A percentile compares a stretch with the other conserved stretches of the same genome.
These are phyloP conservation scores for Sarcocystis neurona DNA, from an alignment of 169 alveolate genomes.

Conservation along the genomic window DNA sequence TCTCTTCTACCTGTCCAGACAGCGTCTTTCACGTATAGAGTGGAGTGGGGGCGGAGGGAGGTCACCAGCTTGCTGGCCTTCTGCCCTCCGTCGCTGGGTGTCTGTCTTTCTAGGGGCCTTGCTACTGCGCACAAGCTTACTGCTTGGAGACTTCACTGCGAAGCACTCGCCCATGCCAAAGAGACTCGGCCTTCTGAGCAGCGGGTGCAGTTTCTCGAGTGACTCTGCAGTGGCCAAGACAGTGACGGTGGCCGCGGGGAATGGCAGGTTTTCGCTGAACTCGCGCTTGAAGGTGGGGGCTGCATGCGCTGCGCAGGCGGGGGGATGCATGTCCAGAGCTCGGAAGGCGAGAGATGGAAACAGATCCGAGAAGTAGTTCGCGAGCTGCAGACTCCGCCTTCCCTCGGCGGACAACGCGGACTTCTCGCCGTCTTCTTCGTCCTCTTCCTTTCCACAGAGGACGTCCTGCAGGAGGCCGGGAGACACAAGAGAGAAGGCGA, in stretches of 20 bases:
- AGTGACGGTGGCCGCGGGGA: background rate
- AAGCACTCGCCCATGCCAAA: slow-evolving; percentile 6
- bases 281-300: too few relatives aligned
- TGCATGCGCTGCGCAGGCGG: background rate
- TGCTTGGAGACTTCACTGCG: background rate
- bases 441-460: background rate
- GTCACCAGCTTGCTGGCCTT: too few relatives aligned
- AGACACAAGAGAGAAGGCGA: too few relatives aligned
- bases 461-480: slow-evolving; percentile 27
- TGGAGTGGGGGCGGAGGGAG: too few relatives aligned
- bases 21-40: too few relatives aligned
- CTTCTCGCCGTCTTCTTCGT: background rate
- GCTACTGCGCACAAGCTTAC: too few relatives aligned
- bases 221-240: background rate
- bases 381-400: slow-evolving; percentile 24
- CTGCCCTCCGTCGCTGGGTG: too few relatives aligned
- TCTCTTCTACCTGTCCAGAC: too few relatives aligned
- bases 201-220: background rate
- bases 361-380: background rate
- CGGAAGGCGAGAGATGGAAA: background rate
- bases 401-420: background rate
- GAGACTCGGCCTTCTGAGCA: background rate
- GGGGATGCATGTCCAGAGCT: background rate
- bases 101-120: too few relatives aligned
- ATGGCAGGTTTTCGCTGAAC: background rate